Conservation (phyloP, 805 yeast genomes). For the Ogataea nonfermentans region DNA sequence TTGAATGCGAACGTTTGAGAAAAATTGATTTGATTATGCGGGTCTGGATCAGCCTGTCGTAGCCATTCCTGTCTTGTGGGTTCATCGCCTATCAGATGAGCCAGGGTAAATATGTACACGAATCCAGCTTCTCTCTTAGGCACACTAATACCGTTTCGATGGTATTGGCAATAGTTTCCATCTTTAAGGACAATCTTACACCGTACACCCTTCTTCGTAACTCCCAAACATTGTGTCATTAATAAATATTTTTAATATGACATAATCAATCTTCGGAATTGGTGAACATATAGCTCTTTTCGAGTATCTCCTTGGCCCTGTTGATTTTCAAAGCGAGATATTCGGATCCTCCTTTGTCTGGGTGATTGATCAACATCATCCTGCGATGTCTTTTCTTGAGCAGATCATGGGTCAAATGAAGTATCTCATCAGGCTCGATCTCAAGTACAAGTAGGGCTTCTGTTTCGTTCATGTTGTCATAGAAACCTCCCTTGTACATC, state of each 20-base stretch:
- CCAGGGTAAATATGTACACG: slow-evolving; percentile 51
- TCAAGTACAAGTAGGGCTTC: slow-evolving; percentile 69
- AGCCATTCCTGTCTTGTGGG: slow-evolving; percentile 38
- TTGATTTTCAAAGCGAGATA: slow-evolving; percentile 81
- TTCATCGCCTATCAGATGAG: slow-evolving; percentile 34
- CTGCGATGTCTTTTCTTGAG: slow-evolving; percentile 71
- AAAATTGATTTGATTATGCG: slow-evolving; percentile 10
- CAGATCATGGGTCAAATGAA: slow-evolving; percentile 43
- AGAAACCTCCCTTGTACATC: slow-evolving; percentile 59
- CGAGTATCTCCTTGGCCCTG: slow-evolving; percentile 79
- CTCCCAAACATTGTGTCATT: slow-evolving; percentile 41
- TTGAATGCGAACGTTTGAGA: slow-evolving; percentile 37
- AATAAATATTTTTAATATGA: slow-evolving; percentile 5
- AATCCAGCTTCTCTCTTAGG: slow-evolving; percentile 33
- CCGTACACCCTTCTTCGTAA: slow-evolving; percentile 39
- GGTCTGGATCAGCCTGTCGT: slow-evolving; percentile 33
- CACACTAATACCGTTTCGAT: slow-evolving; percentile 30
- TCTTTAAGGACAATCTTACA: slow-evolving; percentile 35
- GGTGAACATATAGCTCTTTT: slow-evolving; percentile 51
- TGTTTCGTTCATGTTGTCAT: slow-evolving; percentile 59
- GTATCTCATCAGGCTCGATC: slow-evolving; percentile 55
- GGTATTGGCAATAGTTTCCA: slow-evolving; percentile 33
- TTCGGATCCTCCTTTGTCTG: slow-evolving; percentile 86
- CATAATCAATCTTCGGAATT: slow-evolving; percentile 14
- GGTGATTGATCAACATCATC: slow-evolving; percentile 81